A percentile compares a stretch with the other conserved stretches of the same genome.
Conservation (phyloP, 116 monocot genomes). For the Posidonia oceanica region DNA sequence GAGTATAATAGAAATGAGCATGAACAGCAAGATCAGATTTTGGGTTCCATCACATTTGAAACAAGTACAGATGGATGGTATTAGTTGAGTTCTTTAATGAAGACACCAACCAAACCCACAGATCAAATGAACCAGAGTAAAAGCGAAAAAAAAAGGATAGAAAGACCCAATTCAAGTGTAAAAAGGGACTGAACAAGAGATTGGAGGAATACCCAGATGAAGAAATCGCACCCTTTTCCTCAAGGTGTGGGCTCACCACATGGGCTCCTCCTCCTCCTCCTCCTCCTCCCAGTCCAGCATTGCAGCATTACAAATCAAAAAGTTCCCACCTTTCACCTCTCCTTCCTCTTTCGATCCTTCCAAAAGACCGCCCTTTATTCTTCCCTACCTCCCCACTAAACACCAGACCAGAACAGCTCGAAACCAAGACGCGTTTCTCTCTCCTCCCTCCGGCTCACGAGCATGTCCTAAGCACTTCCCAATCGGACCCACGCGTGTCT, state of each 20-base stretch:
- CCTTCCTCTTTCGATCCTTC: background rate
- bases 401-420: background rate
- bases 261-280: background rate
- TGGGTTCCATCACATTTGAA: background rate
- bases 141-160: background rate
- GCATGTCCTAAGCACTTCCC: background rate
- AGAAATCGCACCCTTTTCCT: background rate
- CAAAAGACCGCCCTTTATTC: background rate
- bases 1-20: background rate
- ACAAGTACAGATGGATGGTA: background rate
- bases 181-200: background rate
- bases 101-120: conserved; percentile 4
- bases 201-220: background rate
- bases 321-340: background rate
- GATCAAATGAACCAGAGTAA: background rate
- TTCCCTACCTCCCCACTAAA: no score
- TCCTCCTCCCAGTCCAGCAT: background rate
- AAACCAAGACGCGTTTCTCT: conserved; percentile 5
- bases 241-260: conserved; percentile 1
- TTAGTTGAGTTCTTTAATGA: background rate
- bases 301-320: background rate
- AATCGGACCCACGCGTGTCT: background rate
- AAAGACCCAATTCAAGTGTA: background rate
- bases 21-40: conserved; percentile 5
- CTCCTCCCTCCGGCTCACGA: background rate